Percentiles rank a stretch among this genome's conserved stretches.
phyloP scores from a whole-genome alignment of 805 yeast genomes.

The Yarrowia alimentaria region DNA sequence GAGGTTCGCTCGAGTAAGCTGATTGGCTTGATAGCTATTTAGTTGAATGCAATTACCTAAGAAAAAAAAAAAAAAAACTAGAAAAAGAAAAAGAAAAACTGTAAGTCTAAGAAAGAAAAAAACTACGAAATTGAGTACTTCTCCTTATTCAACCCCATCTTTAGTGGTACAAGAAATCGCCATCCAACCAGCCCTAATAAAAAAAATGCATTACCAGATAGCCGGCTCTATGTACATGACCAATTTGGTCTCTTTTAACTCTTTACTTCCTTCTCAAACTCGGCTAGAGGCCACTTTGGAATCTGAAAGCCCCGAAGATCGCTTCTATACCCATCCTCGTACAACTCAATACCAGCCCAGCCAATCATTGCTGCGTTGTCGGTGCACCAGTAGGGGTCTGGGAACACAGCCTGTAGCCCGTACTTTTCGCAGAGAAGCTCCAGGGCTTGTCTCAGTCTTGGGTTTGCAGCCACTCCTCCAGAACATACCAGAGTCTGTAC shows the following conservation, averaged over 20 bases:
- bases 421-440: slow-evolving; percentile 32
- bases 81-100: too few species aligned
- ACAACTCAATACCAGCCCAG: slow-evolving; percentile 91
- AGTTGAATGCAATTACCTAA: too few species aligned
- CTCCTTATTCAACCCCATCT: too few species aligned
- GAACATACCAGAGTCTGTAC: slow-evolving; percentile 65
- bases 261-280: slow-evolving; percentile 1
- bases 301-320: slow-evolving; percentile 59
- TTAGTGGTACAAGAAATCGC: too few species aligned
- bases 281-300: slow-evolving; percentile 69
- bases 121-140: too few species aligned
- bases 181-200: too few species aligned
- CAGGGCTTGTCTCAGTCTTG: slow-evolving; percentile 35
- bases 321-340: slow-evolving; percentile 53
- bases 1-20: too few species aligned
- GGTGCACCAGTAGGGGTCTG: slow-evolving; percentile 72
- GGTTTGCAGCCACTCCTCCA: slow-evolving; percentile 92
- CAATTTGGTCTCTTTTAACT: background rate
- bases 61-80: too few species aligned
- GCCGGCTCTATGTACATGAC: slow-evolving; percentile 10
- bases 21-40: too few species aligned
- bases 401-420: slow-evolving; percentile 54
- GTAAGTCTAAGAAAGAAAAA: too few species aligned
- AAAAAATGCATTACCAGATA: too few species aligned
- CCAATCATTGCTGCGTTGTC: slow-evolving; percentile 98